phyloP scores from a whole-genome alignment of 345 rosid genomes.

The Erodium maritimum region DNA sequence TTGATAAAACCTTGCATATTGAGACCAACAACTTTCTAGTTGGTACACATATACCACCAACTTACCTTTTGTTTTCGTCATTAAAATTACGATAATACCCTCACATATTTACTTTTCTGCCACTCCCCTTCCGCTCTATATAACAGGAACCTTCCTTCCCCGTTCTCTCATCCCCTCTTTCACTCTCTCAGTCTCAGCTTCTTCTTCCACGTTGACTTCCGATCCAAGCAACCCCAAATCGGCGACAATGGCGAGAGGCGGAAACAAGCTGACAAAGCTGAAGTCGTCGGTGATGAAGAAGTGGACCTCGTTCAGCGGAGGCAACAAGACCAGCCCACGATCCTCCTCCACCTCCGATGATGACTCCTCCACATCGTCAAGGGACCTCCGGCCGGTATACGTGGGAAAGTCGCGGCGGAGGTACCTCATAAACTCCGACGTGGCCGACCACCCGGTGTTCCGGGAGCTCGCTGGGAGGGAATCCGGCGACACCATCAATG shows the following conservation, averaged over 20 bases:
- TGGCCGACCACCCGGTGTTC: conserved; percentile 32
- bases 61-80: too few relatives aligned
- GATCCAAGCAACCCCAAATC: not conserved
- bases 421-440: conserved; percentile 51
- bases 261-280: conserved; percentile 54
- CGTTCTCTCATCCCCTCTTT: conserved; percentile 16
- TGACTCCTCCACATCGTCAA: conserved; percentile 16
- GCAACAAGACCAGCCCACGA: conserved; percentile 2
- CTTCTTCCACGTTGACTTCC: conserved; percentile 1
- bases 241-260: conserved; percentile 51
- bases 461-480: conserved; percentile 30
- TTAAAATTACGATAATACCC: too few relatives aligned
- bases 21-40: too few relatives aligned
- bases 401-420: conserved; percentile 69
- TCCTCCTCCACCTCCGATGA: conserved; percentile 23
- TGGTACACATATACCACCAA: too few relatives aligned
- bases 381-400: conserved; percentile 53
- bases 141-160: conserved; percentile 21
- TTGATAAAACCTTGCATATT: too few relatives aligned
- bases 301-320: conserved; percentile 54
- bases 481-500: conserved; percentile 19
- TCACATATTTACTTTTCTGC: too few relatives aligned
- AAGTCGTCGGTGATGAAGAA: conserved; percentile 68
- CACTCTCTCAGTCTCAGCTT: conserved; percentile 1
- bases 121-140: conserved; percentile 9